phyloP scores from a whole-genome alignment of 352 stramenopile species.

The Blastocystis sp. region DNA sequence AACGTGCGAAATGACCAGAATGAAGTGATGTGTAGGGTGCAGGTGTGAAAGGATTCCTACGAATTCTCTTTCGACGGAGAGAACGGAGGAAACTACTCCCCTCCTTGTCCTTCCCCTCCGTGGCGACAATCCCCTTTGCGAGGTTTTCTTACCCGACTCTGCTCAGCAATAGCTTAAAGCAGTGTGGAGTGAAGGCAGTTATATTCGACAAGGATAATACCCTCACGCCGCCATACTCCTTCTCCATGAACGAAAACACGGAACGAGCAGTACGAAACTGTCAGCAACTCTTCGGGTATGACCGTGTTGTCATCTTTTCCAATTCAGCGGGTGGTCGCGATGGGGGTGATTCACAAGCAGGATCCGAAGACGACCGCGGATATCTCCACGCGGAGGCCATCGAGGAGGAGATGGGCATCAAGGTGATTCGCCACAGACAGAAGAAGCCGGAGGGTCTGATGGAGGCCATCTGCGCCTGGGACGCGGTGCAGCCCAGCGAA shows the following conservation, averaged over 20 bases:
- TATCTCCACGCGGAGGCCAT: conserved; percentile 47
- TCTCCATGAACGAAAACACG: conserved; percentile 20
- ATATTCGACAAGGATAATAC: conserved; percentile 67
- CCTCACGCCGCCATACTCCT: conserved; percentile 36
- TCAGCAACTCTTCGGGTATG: conserved; percentile 44
- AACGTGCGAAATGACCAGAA: neutral
- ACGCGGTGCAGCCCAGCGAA: neutral
- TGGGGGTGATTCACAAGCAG: neutral
- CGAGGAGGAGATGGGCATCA: conserved; percentile 22
- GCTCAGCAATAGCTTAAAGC: conserved; percentile 14
- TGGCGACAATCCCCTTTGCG: conserved; percentile 38
- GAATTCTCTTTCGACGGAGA: conserved; percentile 13
- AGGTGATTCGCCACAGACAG: conserved; percentile 26
- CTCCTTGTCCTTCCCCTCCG: conserved; percentile 3
- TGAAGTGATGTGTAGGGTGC: conserved; percentile 13
- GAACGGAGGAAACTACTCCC: conserved; percentile 34
- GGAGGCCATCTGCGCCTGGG: conserved; percentile 12
- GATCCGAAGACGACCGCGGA: conserved; percentile 29
- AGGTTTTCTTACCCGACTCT: neutral
- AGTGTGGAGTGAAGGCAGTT: conserved; percentile 42
- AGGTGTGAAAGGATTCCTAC: conserved; percentile 19
- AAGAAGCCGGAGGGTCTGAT: conserved; percentile 47
- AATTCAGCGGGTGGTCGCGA: conserved; percentile 12
- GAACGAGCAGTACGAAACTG: conserved; percentile 21
- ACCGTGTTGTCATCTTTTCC: conserved; percentile 47